phyloP scores from a whole-genome alignment of 2,329 filamentous ascomycete species.

The Hypoxylon sp. region DNA sequence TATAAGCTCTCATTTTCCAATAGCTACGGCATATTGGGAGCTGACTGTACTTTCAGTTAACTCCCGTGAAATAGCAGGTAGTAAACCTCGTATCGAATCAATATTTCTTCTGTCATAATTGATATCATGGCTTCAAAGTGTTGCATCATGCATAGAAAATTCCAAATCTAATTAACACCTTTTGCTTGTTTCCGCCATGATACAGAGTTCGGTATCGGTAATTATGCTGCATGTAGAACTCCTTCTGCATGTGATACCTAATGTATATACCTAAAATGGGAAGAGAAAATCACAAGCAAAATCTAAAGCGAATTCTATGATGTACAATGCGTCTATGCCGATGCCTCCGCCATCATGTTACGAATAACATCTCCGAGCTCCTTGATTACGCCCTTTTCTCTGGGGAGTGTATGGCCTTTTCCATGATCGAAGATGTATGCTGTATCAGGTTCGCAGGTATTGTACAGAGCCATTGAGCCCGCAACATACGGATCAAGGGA shows the following conservation, averaged over 20 bases:
- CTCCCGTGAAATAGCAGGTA: constrained; percentile 21
- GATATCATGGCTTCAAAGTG: constrained; percentile 13
- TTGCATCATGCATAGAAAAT: constrained; percentile 41
- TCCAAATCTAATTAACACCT: constrained; percentile 28
- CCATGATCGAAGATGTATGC: constrained; percentile 76
- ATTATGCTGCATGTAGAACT: constrained; percentile 32
- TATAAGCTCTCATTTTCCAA: constrained; percentile 42
- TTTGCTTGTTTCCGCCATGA: not conserved
- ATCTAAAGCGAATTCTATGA: constrained; percentile 32
- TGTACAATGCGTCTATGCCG: constrained; percentile 50
- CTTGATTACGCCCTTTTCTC: constrained; percentile 64
- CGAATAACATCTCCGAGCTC: constrained; percentile 64
- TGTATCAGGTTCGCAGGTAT: constrained; percentile 72
- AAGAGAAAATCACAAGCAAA: constrained; percentile 14
- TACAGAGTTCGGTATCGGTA: constrained; percentile 6
- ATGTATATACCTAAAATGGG: constrained; percentile 19
- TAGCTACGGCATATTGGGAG: constrained; percentile 29
- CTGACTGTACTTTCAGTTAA: constrained; percentile 7
- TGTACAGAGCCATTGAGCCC: constrained; percentile 73
- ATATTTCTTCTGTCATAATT: constrained; percentile 25
- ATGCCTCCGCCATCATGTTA: constrained; percentile 51
- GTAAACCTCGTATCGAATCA: constrained; percentile 11
- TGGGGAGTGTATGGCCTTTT: constrained; percentile 74
- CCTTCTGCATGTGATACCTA: constrained; percentile 10
- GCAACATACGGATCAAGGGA: constrained; percentile 73